A percentile compares a stretch with the other conserved stretches of the same genome.
These are phyloP conservation scores for Candida broadrunensis DNA, from an alignment of 805 yeast species.

Conservation along the genomic window DNA sequence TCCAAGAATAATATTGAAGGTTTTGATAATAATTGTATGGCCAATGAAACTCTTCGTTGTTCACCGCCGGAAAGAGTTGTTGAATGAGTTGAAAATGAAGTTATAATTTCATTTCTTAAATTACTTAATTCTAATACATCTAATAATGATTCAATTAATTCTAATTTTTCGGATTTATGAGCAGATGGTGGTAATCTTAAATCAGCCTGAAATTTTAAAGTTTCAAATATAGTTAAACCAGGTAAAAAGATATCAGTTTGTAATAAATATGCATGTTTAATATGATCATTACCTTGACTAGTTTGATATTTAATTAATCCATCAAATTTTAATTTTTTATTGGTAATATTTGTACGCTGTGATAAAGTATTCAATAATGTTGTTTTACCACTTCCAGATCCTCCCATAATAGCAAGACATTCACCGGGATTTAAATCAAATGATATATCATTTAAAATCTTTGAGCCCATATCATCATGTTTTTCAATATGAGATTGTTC, in stretches of 20 bases:
- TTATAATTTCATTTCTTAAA: constrained; percentile 58
- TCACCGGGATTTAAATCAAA: constrained; percentile 28
- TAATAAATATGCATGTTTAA: constrained; percentile 59
- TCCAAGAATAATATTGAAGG: constrained; percentile 78
- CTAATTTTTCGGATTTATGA: constrained; percentile 38
- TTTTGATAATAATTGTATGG: constrained; percentile 70
- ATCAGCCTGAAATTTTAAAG: constrained; percentile 68
- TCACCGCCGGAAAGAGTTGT: constrained; percentile 86
- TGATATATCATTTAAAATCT: constrained; percentile 21
- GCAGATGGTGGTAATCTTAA: constrained; percentile 54
- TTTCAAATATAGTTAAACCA: constrained; percentile 69
- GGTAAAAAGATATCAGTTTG: constrained; percentile 76
- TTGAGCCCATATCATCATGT: constrained; percentile 4
- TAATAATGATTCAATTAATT: constrained; percentile 59
- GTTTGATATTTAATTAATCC: constrained; percentile 40
- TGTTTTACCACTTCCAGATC: constrained; percentile 43
- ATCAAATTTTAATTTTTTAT: constrained; percentile 36
- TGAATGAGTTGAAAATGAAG: constrained; percentile 22
- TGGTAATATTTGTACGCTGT: constrained; percentile 46
- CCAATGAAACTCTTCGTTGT: constrained; percentile 72
- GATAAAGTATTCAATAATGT: constrained; percentile 44
- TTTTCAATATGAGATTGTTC: constrained; percentile 4
- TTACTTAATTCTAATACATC: constrained; percentile 52
- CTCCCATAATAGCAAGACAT: constrained; percentile 43
- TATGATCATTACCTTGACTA: constrained; percentile 4